phyloP scores from a whole-genome alignment of 345 rosid species.

The Euphorbia tirucalli region DNA sequence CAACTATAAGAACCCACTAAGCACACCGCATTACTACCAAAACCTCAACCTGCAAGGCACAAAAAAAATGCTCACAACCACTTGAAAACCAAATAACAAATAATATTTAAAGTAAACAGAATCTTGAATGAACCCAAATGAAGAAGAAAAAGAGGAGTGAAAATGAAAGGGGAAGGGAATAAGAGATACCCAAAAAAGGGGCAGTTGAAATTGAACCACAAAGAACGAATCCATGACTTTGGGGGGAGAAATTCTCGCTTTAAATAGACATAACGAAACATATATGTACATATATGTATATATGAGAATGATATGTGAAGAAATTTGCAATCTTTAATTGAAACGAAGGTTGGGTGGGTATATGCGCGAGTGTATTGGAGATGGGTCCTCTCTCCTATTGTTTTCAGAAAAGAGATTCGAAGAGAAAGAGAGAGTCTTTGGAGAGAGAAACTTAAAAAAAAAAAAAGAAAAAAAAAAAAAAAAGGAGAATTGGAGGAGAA shows the following conservation, averaged over 20 bases:
- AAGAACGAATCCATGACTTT: conserved; percentile 32
- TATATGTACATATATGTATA: not conserved
- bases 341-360: not conserved
- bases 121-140: conserved; percentile 6
- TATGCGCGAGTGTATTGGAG: conserved; percentile 7
- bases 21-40: conserved; percentile 45
- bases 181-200: conserved; percentile 24
- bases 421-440: conserved; percentile 19
- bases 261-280: not conserved
- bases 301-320: no score
- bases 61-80: conserved; percentile 2
- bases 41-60: conserved; percentile 35
- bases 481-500: not conserved
- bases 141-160: not conserved
- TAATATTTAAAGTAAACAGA: no score
- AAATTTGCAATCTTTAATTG: not conserved
- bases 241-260: not conserved
- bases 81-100: no score
- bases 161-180: conserved; percentile 9
- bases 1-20: conserved; percentile 19
- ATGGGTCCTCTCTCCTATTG: conserved; percentile 30
- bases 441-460: conserved; percentile 9
- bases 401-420: conserved; percentile 41
- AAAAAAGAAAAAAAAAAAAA: not conserved
- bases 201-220: conserved; percentile 27